Evolutionary conservation across 768 basidiomycete genomes (phyloP).

Genomic region (Tricholoma hemisulphureum): DNA sequence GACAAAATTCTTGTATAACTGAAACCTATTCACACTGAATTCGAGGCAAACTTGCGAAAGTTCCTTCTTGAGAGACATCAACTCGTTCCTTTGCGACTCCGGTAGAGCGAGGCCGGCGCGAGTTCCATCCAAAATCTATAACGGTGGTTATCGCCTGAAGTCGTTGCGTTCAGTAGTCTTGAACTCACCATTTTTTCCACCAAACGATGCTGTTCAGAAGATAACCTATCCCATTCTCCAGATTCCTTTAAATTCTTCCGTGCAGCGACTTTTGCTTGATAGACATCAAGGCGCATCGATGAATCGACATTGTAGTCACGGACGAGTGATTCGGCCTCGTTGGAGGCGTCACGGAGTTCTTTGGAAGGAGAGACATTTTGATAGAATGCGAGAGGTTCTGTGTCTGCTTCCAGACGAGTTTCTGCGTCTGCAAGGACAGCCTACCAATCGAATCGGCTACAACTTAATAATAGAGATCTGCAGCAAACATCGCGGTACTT

Average conservation of each 20-base stretch:
- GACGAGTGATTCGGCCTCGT: conserved; percentile 65
- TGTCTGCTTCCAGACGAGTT: conserved; percentile 45
- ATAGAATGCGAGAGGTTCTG: conserved; percentile 72
- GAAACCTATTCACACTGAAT: conserved; percentile 57
- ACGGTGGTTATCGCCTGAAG: not conserved
- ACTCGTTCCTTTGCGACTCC: conserved; percentile 53
- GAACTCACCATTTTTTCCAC: conserved; percentile 67
- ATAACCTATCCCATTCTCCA: conserved; percentile 60
- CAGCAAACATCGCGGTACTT: conserved; percentile 30
- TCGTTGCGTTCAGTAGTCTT: not conserved
- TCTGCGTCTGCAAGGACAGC: conserved; percentile 60
- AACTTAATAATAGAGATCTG: conserved; percentile 18
- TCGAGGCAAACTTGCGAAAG: conserved; percentile 74
- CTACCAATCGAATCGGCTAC: conserved; percentile 31
- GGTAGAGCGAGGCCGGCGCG: conserved; percentile 76
- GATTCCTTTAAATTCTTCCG: conserved; percentile 65
- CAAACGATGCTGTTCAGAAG: conserved; percentile 68
- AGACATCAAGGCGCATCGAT: conserved; percentile 82
- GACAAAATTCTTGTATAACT: not conserved
- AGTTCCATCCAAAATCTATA: conserved; percentile 68
- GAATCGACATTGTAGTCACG: conserved; percentile 74
- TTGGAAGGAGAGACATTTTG: conserved; percentile 77
- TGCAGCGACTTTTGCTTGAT: conserved; percentile 66
- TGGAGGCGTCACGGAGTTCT: conserved; percentile 79
- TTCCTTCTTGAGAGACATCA: conserved; percentile 70